These are phyloP conservation scores for Colletotrichum tanaceti DNA, from an alignment of 2,329 filamentous ascomycete species.

Conservation along the genomic window DNA sequence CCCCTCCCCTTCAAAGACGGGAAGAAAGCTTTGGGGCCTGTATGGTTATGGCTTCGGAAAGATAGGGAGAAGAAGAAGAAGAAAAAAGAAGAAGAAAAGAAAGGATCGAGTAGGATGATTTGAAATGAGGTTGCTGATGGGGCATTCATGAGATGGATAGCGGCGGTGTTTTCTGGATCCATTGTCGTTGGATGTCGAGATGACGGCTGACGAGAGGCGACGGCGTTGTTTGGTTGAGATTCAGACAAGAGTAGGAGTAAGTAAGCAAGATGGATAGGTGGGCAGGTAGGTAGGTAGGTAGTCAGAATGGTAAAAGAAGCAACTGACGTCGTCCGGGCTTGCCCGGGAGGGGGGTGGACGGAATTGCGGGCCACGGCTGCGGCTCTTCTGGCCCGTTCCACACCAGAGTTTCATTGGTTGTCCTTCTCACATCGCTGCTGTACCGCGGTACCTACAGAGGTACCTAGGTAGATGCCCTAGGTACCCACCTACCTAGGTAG, in stretches of 20 bases:
- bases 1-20: not conserved
- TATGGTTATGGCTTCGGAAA: slow-evolving; percentile 15
- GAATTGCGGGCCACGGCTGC: not conserved
- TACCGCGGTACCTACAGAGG: too few relatives aligned
- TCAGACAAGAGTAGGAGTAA: not conserved
- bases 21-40: not conserved
- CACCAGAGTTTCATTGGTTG: too few relatives aligned
- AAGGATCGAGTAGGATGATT: not conserved
- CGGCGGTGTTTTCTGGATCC: not conserved
- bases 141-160: not conserved
- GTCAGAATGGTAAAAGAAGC: not conserved
- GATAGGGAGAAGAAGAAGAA: not conserved
- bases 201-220: slow-evolving; percentile 16
- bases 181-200: slow-evolving; percentile 11
- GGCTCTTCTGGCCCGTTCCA: not conserved
- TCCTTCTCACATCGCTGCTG: too few relatives aligned
- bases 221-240: slow-evolving; percentile 10
- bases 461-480: too few relatives aligned
- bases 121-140: slow-evolving; percentile 1
- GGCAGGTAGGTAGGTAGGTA: too few relatives aligned
- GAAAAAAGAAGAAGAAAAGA: too few relatives aligned
- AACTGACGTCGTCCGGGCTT: slow-evolving; percentile 13
- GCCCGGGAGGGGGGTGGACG: not conserved
- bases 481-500: too few relatives aligned
- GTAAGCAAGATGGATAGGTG: too few relatives aligned